Percentiles rank a stretch among this genome's conserved stretches.
Evolutionary conservation across 106 monocot genomes (phyloP).

Genomic region (Allium fistulosum): DNA sequence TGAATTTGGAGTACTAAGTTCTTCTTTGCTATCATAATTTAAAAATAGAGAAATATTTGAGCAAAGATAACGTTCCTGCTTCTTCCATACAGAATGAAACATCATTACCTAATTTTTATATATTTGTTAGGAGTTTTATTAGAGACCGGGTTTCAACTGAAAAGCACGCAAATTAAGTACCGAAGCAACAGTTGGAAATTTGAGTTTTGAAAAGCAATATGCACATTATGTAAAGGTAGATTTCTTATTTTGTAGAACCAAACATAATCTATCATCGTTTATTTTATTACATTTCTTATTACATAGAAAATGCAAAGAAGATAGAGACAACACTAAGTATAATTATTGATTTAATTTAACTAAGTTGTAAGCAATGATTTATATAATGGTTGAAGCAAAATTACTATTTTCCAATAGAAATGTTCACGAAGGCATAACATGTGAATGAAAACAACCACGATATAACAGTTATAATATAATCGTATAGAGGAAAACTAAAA

Average conservation of each 20-base stretch:
- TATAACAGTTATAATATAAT: too few species aligned
- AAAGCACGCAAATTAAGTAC: conserved; percentile 83
- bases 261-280: not conserved
- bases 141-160: conserved; percentile 76
- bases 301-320: too few species aligned
- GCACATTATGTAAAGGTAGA: conserved; percentile 82
- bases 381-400: not conserved
- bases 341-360: too few species aligned
- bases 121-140: conserved; percentile 56
- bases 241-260: not conserved
- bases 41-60: too few species aligned
- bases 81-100: too few species aligned
- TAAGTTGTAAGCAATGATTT: not conserved
- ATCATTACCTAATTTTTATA: not conserved
- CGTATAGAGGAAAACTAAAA: too few species aligned
- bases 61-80: too few species aligned
- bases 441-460: too few species aligned
- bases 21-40: too few species aligned
- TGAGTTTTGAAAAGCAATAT: conserved; percentile 76
- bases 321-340: too few species aligned
- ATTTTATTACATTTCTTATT: not conserved
- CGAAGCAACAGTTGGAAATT: conserved; percentile 68
- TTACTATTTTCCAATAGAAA: too few species aligned
- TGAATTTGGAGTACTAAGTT: too few species aligned
- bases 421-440: conserved; percentile 58